Evolutionary conservation across 208 protist species (phyloP), one percentile per base, ranked within the genome.

Genomic region (Trypanosoma vivax): DNA sequence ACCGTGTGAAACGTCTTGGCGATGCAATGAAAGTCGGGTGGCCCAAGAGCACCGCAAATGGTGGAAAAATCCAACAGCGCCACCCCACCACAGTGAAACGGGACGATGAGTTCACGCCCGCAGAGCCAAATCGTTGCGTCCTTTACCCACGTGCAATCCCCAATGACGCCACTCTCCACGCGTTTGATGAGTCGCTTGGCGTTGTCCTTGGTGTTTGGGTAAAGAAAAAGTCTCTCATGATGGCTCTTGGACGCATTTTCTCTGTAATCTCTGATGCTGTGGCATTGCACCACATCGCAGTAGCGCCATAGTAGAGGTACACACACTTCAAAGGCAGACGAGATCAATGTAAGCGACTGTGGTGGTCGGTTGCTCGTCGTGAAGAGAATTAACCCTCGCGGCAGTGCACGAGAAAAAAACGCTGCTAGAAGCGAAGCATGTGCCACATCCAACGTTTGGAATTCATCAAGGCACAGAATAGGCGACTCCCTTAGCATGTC

Each of bases 401-500:
- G 55, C n/a, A 92, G 73, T 21, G 88, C 74, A n/a, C 49, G 35
- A 10, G 72, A 74, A 60, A 96, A 92, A 45, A 96, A 92, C 7
- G 70, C 48, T 10, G 76, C 64, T 14, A 96, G 70, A 7, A 96
- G 57, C 33, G 85, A 72, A 1, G 85, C 89, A 47, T 93, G 82
- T 0, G 82, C 80, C 0, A 92, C 79, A 35, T 96, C 89, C 50
- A 92, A 87, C n/a, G 84, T 90, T 55, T 96, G 89, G 38, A 96
- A 90, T 65, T 96, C 89, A 49, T 96, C 89, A 35, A 96, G 88
- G 52, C 89, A 96, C n/a, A 96, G 59, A 19, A 96, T 66, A n/a
- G 74, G 77, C 23, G 78, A 80, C 59, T 95, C 77, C 1, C 39
- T 35, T 23, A 90, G 71, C 5, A 95, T 58, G 25, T 83, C 75